phyloP scores from a whole-genome alignment of 1,284 basidiomycete species.

The Mycena sp. region DNA sequence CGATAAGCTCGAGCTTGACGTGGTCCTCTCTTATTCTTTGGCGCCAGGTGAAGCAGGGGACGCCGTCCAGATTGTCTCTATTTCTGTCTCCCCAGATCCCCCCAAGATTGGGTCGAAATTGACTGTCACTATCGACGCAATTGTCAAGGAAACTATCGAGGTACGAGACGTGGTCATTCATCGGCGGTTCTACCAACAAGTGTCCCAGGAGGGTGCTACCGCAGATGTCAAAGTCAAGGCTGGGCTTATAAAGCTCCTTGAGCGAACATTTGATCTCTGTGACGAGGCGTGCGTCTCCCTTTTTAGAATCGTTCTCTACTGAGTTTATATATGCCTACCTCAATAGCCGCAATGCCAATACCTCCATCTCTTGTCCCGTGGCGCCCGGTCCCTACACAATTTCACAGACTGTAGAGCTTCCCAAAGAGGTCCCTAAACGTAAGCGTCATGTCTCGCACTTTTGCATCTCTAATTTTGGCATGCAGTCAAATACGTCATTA shows the following conservation, averaged over 20 bases:
- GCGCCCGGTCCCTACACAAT: constrained; percentile 75
- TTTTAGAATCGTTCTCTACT: background rate
- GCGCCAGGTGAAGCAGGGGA: constrained; percentile 56
- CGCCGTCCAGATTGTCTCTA: constrained; percentile 68
- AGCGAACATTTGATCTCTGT: constrained; percentile 88
- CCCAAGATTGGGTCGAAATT: constrained; percentile 85
- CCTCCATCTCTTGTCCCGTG: constrained; percentile 81
- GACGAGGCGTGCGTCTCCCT: constrained; percentile 79
- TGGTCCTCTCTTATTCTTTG: background rate
- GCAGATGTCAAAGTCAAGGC: constrained; percentile 91
- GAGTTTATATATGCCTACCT: background rate
- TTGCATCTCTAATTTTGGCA: background rate
- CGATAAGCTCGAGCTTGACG: background rate
- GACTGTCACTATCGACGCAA: constrained; percentile 80
- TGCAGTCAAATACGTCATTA: constrained; percentile 86
- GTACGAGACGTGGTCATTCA: constrained; percentile 50
- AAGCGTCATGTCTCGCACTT: constrained; percentile 7
- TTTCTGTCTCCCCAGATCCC: constrained; percentile 83
- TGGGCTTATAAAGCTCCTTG: constrained; percentile 85
- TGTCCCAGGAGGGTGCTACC: constrained; percentile 82
- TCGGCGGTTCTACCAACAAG: background rate
- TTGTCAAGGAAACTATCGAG: constrained; percentile 67
- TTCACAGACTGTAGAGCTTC: constrained; percentile 82
- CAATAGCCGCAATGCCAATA: constrained; percentile 64
- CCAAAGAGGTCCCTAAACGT: constrained; percentile 92